Evolutionary conservation across 2,329 filamentous ascomycete genomes (phyloP).

Genomic region (Sphaerulina populicola): DNA sequence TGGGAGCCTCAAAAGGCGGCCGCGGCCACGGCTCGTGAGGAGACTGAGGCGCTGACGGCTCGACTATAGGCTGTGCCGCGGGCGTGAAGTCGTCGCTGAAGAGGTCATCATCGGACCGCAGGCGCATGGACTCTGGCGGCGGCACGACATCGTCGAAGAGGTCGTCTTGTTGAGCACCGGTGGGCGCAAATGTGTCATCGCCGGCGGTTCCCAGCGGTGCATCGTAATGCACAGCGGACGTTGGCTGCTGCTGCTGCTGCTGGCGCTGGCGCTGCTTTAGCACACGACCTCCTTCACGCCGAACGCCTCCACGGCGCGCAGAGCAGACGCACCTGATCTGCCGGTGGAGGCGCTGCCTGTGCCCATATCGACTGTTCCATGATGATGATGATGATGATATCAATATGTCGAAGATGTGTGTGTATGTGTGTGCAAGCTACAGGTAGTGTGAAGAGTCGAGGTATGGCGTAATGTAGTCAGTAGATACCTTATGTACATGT

Average conservation of each 20-base stretch:
- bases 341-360: background rate
- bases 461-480: background rate
- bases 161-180: slow-evolving; percentile 29
- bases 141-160: slow-evolving; percentile 32
- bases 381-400: background rate
- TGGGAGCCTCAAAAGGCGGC: background rate
- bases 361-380: slow-evolving; percentile 8
- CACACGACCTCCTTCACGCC: background rate
- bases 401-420: background rate
- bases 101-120: slow-evolving; percentile 44
- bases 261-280: background rate
- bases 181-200: slow-evolving; percentile 30
- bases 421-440: too few relatives aligned
- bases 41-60: slow-evolving; percentile 9
- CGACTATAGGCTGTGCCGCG: slow-evolving; percentile 36
- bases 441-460: background rate
- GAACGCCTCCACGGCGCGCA: background rate
- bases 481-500: background rate
- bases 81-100: slow-evolving; percentile 47
- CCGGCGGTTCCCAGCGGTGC: background rate
- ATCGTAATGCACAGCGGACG: background rate
- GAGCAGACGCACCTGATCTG: background rate
- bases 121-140: slow-evolving; percentile 42
- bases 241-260: background rate
- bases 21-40: slow-evolving; percentile 10